Percentiles rank a stretch among this genome's conserved stretches.
phyloP scores from a whole-genome alignment of 129 eudicot species.

The Centrapalus pauciflorus region DNA sequence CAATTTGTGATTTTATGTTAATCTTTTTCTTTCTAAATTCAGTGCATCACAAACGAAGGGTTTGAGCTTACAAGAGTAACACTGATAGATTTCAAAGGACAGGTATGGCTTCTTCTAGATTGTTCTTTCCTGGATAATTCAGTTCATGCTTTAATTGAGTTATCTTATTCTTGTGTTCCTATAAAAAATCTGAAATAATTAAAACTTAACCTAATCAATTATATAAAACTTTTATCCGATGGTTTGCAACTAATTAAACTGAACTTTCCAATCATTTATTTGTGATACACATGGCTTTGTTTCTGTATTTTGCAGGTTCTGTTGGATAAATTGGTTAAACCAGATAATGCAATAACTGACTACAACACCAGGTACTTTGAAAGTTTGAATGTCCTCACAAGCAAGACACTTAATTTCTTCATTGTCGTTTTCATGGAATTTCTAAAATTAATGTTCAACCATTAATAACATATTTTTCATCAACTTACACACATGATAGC shows the following conservation, averaged over 20 bases:
- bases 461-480: too few relatives aligned
- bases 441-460: background rate
- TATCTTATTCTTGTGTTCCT: background rate
- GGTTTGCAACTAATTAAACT: background rate
- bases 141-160: constrained; percentile 6
- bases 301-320: constrained; percentile 56
- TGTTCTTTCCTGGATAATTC: background rate
- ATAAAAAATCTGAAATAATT: background rate
- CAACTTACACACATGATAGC: too few relatives aligned
- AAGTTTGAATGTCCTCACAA: background rate
- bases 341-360: constrained; percentile 69
- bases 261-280: background rate
- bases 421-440: background rate
- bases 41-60: constrained; percentile 78
- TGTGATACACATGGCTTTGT: constrained; percentile 12
- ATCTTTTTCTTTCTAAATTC: background rate
- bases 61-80: constrained; percentile 88
- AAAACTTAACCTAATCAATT: background rate
- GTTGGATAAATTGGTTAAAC: constrained; percentile 95
- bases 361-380: constrained; percentile 85
- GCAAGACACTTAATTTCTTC: background rate
- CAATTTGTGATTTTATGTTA: background rate
- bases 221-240: background rate
- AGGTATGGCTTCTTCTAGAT: constrained; percentile 39
- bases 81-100: constrained; percentile 62